Percentiles rank a stretch among this genome's conserved stretches.
Evolutionary conservation across 805 yeast species (phyloP).

Genomic region (Citeromyces nyonsensis): DNA sequence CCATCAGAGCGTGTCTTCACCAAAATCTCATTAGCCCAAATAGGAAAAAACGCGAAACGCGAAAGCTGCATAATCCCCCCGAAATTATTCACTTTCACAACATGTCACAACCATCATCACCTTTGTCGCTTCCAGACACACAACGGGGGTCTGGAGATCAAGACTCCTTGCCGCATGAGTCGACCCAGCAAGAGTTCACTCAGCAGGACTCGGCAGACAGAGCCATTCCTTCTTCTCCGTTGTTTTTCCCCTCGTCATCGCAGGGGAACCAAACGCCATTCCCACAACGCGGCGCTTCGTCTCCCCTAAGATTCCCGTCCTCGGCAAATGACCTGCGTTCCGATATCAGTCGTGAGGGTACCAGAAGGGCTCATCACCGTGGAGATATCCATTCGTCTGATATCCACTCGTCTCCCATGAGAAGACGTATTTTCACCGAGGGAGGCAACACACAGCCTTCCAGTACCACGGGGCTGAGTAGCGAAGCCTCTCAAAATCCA

Average conservation of each 20-base stretch:
- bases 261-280: conserved; percentile 5
- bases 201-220: conserved; percentile 18
- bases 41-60: conserved; percentile 1
- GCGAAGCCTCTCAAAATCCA: conserved; percentile 14
- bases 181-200: conserved; percentile 16
- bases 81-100: background rate
- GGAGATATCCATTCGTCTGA: conserved; percentile 71
- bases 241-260: conserved; percentile 34
- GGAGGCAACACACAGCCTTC: conserved; percentile 7
- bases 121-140: conserved; percentile 20
- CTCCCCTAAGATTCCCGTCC: conserved; percentile 35
- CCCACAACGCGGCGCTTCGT: conserved; percentile 18
- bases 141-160: conserved; percentile 15
- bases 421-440: conserved; percentile 45
- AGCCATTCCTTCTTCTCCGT: conserved; percentile 36
- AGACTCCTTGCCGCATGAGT: conserved; percentile 6
- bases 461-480: conserved; percentile 9
- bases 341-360: conserved; percentile 23
- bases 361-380: conserved; percentile 37
- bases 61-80: conserved; percentile 3
- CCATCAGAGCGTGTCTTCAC: too few species aligned
- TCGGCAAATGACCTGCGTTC: conserved; percentile 19
- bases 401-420: conserved; percentile 47
- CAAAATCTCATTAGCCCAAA: too few species aligned
- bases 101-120: conserved; percentile 7